phyloP scores from a whole-genome alignment of 495 filamentous ascomycete genomes.

The Talaromyces ruber region DNA sequence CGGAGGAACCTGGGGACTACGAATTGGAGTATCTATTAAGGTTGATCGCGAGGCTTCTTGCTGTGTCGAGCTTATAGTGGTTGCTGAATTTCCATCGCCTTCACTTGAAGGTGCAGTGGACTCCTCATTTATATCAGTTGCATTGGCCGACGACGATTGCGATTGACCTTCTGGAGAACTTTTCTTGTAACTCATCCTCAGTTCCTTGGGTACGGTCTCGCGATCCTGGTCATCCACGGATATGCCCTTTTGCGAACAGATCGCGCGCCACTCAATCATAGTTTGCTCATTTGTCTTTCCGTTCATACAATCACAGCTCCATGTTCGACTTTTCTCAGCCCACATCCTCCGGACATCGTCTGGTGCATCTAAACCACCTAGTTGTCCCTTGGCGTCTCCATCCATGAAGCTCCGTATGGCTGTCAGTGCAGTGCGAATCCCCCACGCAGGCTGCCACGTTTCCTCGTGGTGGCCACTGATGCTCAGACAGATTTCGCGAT shows the following conservation, averaged over 20 bases:
- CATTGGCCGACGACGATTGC: background rate
- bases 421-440: conserved; percentile 57
- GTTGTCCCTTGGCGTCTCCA: conserved; percentile 55
- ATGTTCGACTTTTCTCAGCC: conserved; percentile 52
- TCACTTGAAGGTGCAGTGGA: background rate
- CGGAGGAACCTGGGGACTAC: background rate
- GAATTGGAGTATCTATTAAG: background rate
- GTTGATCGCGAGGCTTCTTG: background rate
- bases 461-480: conserved; percentile 96
- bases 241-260: conserved; percentile 42
- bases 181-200: conserved; percentile 38
- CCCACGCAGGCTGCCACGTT: conserved; percentile 98
- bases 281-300: conserved; percentile 62
- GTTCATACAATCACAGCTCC: conserved; percentile 56
- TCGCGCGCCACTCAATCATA: conserved; percentile 55
- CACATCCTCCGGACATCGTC: conserved; percentile 53
- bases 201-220: conserved; percentile 35
- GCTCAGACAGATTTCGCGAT: conserved; percentile 90
- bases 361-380: conserved; percentile 76
- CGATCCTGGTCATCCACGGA: conserved; percentile 29
- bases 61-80: background rate
- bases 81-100: background rate
- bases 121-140: background rate
- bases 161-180: conserved; percentile 26
- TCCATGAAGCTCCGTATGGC: conserved; percentile 46